phyloP scores from a whole-genome alignment of 1,139 yeast genomes.

The Zygoascus hellenicus region DNA sequence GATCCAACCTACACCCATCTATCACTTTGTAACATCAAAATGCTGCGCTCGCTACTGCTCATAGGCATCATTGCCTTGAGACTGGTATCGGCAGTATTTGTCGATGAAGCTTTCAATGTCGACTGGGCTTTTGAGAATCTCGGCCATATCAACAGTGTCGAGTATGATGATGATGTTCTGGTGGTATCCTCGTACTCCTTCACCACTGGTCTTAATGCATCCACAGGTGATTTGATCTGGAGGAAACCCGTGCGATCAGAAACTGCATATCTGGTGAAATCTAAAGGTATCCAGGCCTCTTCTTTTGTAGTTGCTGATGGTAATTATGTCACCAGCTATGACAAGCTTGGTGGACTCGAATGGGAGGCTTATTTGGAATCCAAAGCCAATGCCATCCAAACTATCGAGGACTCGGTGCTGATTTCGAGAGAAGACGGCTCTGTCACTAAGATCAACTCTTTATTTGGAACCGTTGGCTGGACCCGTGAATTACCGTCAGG shows the following conservation, averaged over 20 bases:
- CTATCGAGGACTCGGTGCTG: background rate
- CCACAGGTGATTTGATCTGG: conserved; percentile 25
- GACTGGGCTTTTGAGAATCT: conserved; percentile 29
- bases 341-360: conserved; percentile 14
- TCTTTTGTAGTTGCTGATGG: conserved; percentile 8
- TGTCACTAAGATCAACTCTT: conserved; percentile 8
- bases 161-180: background rate
- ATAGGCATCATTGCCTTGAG: background rate
- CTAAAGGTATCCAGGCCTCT: conserved; percentile 1
- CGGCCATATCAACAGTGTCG: conserved; percentile 21
- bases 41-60: conserved; percentile 2
- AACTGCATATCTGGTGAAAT: background rate
- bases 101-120: conserved; percentile 30
- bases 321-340: background rate
- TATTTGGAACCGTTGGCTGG: conserved; percentile 8
- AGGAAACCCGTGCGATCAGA: conserved; percentile 12
- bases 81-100: conserved; percentile 22
- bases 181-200: conserved; percentile 9
- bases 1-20: no score
- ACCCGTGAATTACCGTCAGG: conserved; percentile 6
- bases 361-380: conserved; percentile 14
- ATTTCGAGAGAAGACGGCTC: conserved; percentile 4
- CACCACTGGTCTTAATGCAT: conserved; percentile 21
- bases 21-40: background rate
- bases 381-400: background rate